Evolutionary conservation across 495 filamentous ascomycete species (phyloP).

Genomic region (Hypoxylon rickii): DNA sequence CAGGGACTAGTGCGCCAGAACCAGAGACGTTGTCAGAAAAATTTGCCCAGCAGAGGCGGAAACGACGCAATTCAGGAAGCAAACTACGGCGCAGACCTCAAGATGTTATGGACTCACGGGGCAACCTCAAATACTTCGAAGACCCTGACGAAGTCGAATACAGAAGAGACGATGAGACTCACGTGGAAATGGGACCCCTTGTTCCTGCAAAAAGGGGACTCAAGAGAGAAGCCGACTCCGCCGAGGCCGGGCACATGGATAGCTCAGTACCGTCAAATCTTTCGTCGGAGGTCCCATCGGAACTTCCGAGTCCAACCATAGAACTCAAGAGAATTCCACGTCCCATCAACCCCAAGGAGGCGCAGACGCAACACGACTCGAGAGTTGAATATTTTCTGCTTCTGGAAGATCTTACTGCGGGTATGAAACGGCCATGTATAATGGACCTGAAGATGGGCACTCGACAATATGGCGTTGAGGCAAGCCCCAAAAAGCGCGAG

Average conservation of each 20-base stretch:
- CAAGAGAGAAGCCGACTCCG: neutral
- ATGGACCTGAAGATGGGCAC: slow-evolving; percentile 99
- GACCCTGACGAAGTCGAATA: slow-evolving; percentile 78
- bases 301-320: slow-evolving; percentile 34
- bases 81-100: slow-evolving; percentile 71
- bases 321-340: slow-evolving; percentile 48
- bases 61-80: slow-evolving; percentile 78
- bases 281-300: slow-evolving; percentile 31
- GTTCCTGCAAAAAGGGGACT: neutral
- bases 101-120: slow-evolving; percentile 64
- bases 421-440: slow-evolving; percentile 95
- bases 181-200: slow-evolving; percentile 54
- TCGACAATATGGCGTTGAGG: slow-evolving; percentile 97
- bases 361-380: slow-evolving; percentile 63
- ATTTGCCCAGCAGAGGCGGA: slow-evolving; percentile 42
- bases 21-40: slow-evolving; percentile 51
- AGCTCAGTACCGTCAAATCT: slow-evolving; percentile 21
- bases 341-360: slow-evolving; percentile 75
- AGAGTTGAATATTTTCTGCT: slow-evolving; percentile 91
- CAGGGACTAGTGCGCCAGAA: slow-evolving; percentile 61
- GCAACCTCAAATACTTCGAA: slow-evolving; percentile 81
- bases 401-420: slow-evolving; percentile 94
- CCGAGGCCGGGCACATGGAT: slow-evolving; percentile 8
- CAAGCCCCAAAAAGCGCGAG: slow-evolving; percentile 85
- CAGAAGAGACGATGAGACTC: slow-evolving; percentile 76